A percentile compares a stretch with the other conserved stretches of the same genome.
Evolutionary conservation across 768 basidiomycete genomes (phyloP).

Genomic region (Auriscalpium vulgare): DNA sequence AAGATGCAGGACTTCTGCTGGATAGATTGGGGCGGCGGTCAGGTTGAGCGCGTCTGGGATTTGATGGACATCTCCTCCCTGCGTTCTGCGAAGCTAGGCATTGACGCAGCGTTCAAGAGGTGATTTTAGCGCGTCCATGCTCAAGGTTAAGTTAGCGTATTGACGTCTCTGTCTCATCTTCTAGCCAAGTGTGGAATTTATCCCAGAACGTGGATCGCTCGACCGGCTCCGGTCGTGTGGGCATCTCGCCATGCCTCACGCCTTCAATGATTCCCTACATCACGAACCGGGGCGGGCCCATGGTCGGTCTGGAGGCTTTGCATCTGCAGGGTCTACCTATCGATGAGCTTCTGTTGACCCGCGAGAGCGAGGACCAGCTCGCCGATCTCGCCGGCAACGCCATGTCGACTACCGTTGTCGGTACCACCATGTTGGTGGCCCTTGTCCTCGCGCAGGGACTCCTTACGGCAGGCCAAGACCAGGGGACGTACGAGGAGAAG

Average conservation of each 20-base stretch:
- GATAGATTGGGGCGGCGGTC: constrained; percentile 89
- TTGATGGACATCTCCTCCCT: constrained; percentile 87
- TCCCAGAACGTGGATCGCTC: constrained; percentile 95
- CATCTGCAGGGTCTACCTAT: constrained; percentile 93
- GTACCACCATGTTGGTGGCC: constrained; percentile 79
- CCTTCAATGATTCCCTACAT: constrained; percentile 97
- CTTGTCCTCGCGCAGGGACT: constrained; percentile 60
- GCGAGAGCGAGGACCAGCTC: constrained; percentile 88
- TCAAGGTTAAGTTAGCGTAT: background rate
- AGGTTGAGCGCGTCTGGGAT: constrained; percentile 94
- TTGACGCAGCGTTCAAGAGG: constrained; percentile 88
- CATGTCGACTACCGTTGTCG: constrained; percentile 96
- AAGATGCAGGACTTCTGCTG: constrained; percentile 86
- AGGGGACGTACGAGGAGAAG: constrained; percentile 61
- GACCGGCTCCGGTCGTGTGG: constrained; percentile 70
- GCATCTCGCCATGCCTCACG: constrained; percentile 89
- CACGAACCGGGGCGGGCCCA: constrained; percentile 91
- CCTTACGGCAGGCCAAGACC: constrained; percentile 59
- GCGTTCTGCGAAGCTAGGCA: constrained; percentile 69
- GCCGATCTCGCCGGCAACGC: constrained; percentile 95
- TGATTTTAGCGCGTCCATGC: constrained; percentile 30
- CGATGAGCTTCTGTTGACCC: constrained; percentile 83
- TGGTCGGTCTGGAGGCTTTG: constrained; percentile 88
- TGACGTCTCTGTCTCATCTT: background rate
- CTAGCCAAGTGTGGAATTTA: constrained; percentile 87